Evolutionary conservation across 1,284 basidiomycete genomes (phyloP), one percentile per base, ranked within the genome.

Genomic region (Pterula multifida): DNA sequence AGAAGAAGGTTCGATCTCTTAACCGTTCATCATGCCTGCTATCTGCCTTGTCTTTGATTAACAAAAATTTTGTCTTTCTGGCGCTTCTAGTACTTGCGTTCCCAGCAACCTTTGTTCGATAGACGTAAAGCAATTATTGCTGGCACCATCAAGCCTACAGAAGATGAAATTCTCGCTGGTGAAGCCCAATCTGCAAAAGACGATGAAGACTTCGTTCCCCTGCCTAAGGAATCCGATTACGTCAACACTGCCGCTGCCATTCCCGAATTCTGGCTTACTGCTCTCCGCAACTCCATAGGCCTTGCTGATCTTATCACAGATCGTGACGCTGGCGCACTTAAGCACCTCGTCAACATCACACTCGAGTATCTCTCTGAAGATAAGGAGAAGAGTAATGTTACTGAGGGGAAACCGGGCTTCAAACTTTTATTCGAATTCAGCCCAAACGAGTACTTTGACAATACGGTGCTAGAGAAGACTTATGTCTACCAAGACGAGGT

Each of bases 261-360:
- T 61, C 90, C 94, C 54, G 86, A 96, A 63, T 98, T 98, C 76
- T 98, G 95, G 95, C 82, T 97, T 59, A 98, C 95, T 1, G 91
- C 92, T 1, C 78, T 98, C 56, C 84, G 90, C 60, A 98, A 96
- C 69, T 91, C 97, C 66, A 68, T 86, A 53, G 90, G 81, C 49
- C 76, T 98, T 50, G 77, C 79, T 46, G 91, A 94, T 51, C 75
- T 94, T 62, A 93, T 98, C 72, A 96, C 90, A 28, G 93, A 97
- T 62, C 82, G 85, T 50, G 95, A 98, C 65, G 90, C 85, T 55
- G 83, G 71, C 52, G 89, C 81, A 6, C 72, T 85, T 59, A 81
- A 82, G 66, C 65, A 71, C 56, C 76, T 93, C 53, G 71, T 63
- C 55, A 82, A 90, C 61, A 71, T 90, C 59, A 74, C 75, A 49